Evolutionary conservation across 352 stramenopile genomes (phyloP).

Genomic region (Lagenidium sp.): DNA sequence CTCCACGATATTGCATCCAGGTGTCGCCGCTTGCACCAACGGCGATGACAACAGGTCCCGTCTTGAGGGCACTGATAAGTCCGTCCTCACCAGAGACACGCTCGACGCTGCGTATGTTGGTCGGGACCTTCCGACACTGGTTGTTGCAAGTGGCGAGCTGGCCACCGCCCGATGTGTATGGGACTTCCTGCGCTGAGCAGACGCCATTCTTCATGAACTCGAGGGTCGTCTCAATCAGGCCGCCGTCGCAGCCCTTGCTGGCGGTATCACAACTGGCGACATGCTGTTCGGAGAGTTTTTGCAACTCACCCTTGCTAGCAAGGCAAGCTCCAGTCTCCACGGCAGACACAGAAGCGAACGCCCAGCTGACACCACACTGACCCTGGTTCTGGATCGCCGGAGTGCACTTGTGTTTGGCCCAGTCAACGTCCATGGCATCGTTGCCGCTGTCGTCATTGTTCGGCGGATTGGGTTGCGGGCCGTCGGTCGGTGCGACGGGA

Average conservation of each 20-base stretch:
- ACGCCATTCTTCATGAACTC: no score
- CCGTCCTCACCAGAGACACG: slow-evolving; percentile 55
- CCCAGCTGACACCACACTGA: slow-evolving; percentile 31
- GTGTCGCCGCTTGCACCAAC: slow-evolving; percentile 89
- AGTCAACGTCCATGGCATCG: not conserved
- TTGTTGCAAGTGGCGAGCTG: slow-evolving; percentile 14
- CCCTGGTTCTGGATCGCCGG: slow-evolving; percentile 20
- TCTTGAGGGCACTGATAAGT: slow-evolving; percentile 79
- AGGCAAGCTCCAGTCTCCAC: slow-evolving; percentile 20
- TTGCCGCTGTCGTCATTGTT: not conserved
- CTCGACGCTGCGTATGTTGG: slow-evolving; percentile 20
- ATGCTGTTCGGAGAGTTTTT: slow-evolving; percentile 15
- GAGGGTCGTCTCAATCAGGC: slow-evolving; percentile 1
- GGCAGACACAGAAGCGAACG: slow-evolving; percentile 22
- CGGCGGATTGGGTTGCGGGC: not conserved
- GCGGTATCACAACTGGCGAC: slow-evolving; percentile 10
- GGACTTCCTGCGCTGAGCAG: no score
- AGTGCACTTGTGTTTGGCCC: not conserved
- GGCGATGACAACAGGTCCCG: slow-evolving; percentile 89
- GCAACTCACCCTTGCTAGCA: slow-evolving; percentile 2
- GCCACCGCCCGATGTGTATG: slow-evolving; percentile 37
- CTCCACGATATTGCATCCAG: slow-evolving; percentile 94
- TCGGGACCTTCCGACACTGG: no score
- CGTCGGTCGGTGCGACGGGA: not conserved
- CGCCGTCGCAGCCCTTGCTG: slow-evolving; percentile 11